Conservation (phyloP, 495 filamentous ascomycete genomes). For the Penicillium maclennaniae region DNA sequence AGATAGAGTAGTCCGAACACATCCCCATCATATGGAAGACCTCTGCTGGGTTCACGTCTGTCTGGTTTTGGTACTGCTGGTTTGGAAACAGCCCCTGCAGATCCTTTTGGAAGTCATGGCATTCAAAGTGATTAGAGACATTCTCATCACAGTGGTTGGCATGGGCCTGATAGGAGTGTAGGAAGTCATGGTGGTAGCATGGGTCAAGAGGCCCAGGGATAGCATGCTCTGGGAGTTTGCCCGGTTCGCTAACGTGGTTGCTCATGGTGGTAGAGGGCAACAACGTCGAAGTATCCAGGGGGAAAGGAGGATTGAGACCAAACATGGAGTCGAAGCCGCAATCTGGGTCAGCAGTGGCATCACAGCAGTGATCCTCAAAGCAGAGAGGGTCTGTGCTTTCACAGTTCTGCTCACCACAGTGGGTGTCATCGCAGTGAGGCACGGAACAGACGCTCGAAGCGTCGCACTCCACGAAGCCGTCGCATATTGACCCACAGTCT, state of each 20-base stretch:
- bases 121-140: constrained; percentile 30
- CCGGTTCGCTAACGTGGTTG: constrained; percentile 14
- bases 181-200: constrained; percentile 22
- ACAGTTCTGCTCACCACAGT: constrained; percentile 30
- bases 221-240: constrained; percentile 22
- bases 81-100: constrained; percentile 22
- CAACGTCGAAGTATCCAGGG: constrained; percentile 28
- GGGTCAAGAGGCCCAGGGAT: constrained; percentile 15
- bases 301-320: constrained; percentile 29
- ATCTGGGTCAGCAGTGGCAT: constrained; percentile 17
- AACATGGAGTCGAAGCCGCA: constrained; percentile 37
- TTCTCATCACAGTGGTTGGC: constrained; percentile 35
- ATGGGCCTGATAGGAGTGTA: constrained; percentile 27
- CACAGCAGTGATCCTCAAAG: constrained; percentile 43
- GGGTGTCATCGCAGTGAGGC: constrained; percentile 26
- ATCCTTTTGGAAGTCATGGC: constrained; percentile 34
- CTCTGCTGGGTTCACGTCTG: constrained; percentile 36
- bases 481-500: constrained; percentile 41
- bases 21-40: constrained; percentile 43
- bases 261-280: constrained; percentile 23
- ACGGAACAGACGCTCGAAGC: constrained; percentile 38
- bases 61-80: constrained; percentile 25
- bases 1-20: constrained; percentile 33
- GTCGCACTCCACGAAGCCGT: constrained; percentile 45
- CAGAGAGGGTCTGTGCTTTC: constrained; percentile 35